Evolutionary conservation across 2,329 filamentous ascomycete species (phyloP), one percentile per base, ranked within the genome.

Genomic region (Teratosphaeria epicoccoides): DNA sequence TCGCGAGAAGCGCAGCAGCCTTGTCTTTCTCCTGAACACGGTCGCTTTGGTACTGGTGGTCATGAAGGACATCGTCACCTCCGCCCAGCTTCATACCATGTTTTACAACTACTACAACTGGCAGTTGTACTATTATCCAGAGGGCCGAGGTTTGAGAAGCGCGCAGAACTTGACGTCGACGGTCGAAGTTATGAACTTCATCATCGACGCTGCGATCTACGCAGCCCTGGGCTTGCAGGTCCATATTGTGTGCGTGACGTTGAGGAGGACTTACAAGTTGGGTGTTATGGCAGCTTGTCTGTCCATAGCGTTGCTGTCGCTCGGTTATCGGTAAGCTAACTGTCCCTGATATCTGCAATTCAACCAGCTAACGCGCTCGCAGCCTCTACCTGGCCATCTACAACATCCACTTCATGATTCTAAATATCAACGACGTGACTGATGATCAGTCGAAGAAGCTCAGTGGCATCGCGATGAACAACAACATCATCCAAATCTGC

Each of bases 11-110:
- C 78, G 86, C 54, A 71, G 71, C 49, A 83, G 83, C 1, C 63
- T 74, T 0, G 76, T 87, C 20, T 86, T 85, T 65, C 62, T 83
- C 56, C 72, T 89, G 60, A 88, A 90, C 63, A 58, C 78, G 20
- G 53, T 75, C 23, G 78, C 79, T 12, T 75, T 94, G 20, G 48
- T 78, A 47, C 63, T 82, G 62, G 82, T 84, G 67, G 70, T 78
- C 47, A 66, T 81, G 45, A 82, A 85, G 53, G 76, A 75, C 62
- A 65, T 77, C 14, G 68, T 88, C 4, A 71, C 81, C 22, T 70
- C 73, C 49, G 63, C 80, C 51, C 85, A 78, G 66, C 83, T 81
- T 62, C 77, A 80, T 7, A 81, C 81, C 2, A 71, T 75, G 3
- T 83, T 81, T 59, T 72, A 76, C 59, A 73, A 82, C 49, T 76